Evolutionary conservation across 208 protist genomes (phyloP), one percentile per base, ranked within the genome.

Genomic region (Phytomonas francai): DNA sequence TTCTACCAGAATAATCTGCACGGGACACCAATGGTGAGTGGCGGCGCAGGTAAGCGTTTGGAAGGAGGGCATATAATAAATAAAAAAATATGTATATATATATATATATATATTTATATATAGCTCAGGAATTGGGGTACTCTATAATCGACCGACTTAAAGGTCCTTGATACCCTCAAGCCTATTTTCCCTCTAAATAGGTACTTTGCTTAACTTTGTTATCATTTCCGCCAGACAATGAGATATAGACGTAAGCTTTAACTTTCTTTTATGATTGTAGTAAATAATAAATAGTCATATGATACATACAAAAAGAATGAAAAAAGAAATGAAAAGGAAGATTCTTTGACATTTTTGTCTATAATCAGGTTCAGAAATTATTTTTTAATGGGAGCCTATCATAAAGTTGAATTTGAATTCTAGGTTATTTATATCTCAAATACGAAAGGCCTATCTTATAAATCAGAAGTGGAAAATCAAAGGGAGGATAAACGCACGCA

Each of bases 381-480:
- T 71, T 70, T 62, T 67, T 31, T 28, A 67, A 19, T 72, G 25
- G 30, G n/a, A 31, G 27, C 68, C 22, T 71, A 19, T 42, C 58
- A 19, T 39, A 65, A 12, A 42, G 57, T 34, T 69, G 30, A 25
- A 54, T 56, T 64, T 61, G 51, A 31, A 69, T 29, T 63, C 63
- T 62, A 36, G 12, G 5, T 65, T 58, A 31, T 66, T 65, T 68
- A 16, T 32, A 36, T 36, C 5, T 36, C n/a, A 36, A 36, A 36
- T 36, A 8, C 8, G 33, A 36, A 8, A 36, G 33, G 33, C 33
- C 8, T 8, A 34, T n/a, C 42, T 36, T 27, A 69, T 2, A 36
- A 22, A 68, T 16, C 49, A 57, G 19, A 65, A 67, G 42, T 34
- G 59, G 54, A 5, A 71, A 77, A 72, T 67, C 1, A 63, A 68